These are phyloP conservation scores for Pseudogymnoascus sp. DNA, from an alignment of 2,329 filamentous ascomycete species.

Conservation along the genomic window DNA sequence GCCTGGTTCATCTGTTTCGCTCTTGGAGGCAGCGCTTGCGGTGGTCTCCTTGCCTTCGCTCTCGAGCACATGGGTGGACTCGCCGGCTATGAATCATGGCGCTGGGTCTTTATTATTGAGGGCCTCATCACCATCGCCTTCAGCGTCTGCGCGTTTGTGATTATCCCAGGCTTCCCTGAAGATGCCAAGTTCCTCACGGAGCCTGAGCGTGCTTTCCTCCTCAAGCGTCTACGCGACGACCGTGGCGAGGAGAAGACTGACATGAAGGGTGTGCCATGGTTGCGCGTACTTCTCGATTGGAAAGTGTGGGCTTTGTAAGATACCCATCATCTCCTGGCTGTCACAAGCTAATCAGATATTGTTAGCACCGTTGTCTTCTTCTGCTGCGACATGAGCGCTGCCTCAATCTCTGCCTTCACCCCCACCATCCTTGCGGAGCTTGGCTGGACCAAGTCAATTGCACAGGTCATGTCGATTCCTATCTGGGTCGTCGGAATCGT, in stretches of 20 bases:
- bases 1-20: conserved; percentile 33
- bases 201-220: conserved; percentile 4
- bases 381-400: conserved; percentile 31
- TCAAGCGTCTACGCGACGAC: conserved; percentile 16
- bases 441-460: conserved; percentile 27
- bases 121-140: conserved; percentile 15
- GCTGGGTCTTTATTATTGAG: conserved; percentile 40
- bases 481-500: conserved; percentile 29
- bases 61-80: conserved; percentile 35
- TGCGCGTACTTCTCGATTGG: conserved; percentile 18
- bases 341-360: not conserved
- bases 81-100: conserved; percentile 35
- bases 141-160: not conserved
- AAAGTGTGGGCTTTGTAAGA: conserved; percentile 24
- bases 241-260: conserved; percentile 13
- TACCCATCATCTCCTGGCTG: not conserved
- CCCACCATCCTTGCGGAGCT: conserved; percentile 31
- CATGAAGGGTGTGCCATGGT: conserved; percentile 11
- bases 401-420: conserved; percentile 30
- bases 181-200: conserved; percentile 14
- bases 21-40: conserved; percentile 33
- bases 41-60: conserved; percentile 36
- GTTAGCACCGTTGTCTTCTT: conserved; percentile 24
- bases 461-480: conserved; percentile 33
- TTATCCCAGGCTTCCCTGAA: conserved; percentile 15